Conservation (phyloP, 2,329 filamentous ascomycete species). For the Sarocladiaceae sp. region DNA sequence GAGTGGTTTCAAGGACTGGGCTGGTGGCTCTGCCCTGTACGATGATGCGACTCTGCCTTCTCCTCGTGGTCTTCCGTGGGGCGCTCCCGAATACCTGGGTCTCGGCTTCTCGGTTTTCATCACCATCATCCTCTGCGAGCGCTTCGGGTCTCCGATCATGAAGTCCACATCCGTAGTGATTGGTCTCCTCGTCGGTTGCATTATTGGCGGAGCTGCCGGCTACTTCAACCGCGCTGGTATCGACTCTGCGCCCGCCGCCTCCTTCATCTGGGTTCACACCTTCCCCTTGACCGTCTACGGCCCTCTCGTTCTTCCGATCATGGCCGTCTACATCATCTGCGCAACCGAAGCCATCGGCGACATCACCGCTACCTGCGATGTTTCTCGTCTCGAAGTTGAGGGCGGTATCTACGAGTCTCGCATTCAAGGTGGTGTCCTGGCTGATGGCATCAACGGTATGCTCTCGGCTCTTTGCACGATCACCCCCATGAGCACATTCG, state of each 20-base stretch:
- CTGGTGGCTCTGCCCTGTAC: conserved; percentile 58
- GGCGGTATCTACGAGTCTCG: conserved; percentile 69
- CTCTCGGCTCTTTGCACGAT: conserved; percentile 75
- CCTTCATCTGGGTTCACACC: conserved; percentile 76
- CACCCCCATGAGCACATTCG: conserved; percentile 75
- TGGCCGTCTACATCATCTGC: conserved; percentile 68
- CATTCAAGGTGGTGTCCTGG: conserved; percentile 74
- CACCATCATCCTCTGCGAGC: conserved; percentile 75
- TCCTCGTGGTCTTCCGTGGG: conserved; percentile 72
- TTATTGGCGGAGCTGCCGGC: conserved; percentile 71
- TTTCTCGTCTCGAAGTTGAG: conserved; percentile 70
- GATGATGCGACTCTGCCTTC: conserved; percentile 58
- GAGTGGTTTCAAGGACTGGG: conserved; percentile 73
- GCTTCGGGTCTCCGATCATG: conserved; percentile 80
- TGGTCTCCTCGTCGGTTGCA: conserved; percentile 70
- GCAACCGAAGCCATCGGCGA: conserved; percentile 78
- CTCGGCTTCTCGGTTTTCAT: conserved; percentile 77
- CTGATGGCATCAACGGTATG: conserved; percentile 72
- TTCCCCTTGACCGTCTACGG: conserved; percentile 70
- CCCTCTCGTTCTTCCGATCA: conserved; percentile 66
- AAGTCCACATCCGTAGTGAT: conserved; percentile 74
- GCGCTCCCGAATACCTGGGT: conserved; percentile 70
- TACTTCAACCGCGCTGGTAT: conserved; percentile 76
- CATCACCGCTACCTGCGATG: conserved; percentile 77
- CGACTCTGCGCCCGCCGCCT: conserved; percentile 63